Evolutionary conservation across 2,329 filamentous ascomycete genomes (phyloP).

Genomic region (Aspergillus novofumigatus): DNA sequence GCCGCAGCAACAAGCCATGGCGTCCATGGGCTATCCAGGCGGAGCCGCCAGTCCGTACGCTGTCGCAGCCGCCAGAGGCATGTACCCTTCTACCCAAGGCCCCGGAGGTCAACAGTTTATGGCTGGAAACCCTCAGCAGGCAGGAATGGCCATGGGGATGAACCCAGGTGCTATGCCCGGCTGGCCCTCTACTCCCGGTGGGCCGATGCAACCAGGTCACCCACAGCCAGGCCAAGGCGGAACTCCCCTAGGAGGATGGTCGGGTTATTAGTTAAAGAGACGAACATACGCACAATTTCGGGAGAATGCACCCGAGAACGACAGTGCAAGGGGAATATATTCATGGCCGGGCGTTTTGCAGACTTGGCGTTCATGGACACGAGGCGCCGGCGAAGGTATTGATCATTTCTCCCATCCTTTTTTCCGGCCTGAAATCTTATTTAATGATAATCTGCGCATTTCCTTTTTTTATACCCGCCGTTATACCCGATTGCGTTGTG

Average conservation of each 20-base stretch:
- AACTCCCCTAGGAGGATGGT: constrained; percentile 36
- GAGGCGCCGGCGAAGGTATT: neutral
- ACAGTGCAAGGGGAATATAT: neutral
- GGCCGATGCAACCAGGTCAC: constrained; percentile 35
- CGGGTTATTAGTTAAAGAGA: constrained; percentile 31
- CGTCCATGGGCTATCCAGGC: constrained; percentile 35
- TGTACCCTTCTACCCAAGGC: constrained; percentile 36
- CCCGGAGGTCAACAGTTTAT: constrained; percentile 33
- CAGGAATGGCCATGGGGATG: constrained; percentile 35
- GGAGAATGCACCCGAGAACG: neutral
- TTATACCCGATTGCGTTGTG: constrained; percentile 27
- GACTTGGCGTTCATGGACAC: constrained; percentile 1
- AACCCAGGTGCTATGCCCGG: constrained; percentile 32
- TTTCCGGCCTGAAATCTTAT: constrained; percentile 14
- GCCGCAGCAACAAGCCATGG: constrained; percentile 32
- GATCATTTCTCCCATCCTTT: constrained; percentile 9
- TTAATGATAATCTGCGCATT: constrained; percentile 31
- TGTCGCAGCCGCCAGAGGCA: constrained; percentile 28
- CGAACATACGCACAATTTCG: neutral
- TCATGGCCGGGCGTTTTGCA: constrained; percentile 19
- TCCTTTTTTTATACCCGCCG: constrained; percentile 34
- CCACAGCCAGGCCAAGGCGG: constrained; percentile 36
- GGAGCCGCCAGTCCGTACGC: constrained; percentile 30
- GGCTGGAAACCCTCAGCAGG: constrained; percentile 32
- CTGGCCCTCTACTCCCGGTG: constrained; percentile 34